phyloP scores from a whole-genome alignment of 345 rosid genomes.

The Eucalyptus fibrosa region DNA sequence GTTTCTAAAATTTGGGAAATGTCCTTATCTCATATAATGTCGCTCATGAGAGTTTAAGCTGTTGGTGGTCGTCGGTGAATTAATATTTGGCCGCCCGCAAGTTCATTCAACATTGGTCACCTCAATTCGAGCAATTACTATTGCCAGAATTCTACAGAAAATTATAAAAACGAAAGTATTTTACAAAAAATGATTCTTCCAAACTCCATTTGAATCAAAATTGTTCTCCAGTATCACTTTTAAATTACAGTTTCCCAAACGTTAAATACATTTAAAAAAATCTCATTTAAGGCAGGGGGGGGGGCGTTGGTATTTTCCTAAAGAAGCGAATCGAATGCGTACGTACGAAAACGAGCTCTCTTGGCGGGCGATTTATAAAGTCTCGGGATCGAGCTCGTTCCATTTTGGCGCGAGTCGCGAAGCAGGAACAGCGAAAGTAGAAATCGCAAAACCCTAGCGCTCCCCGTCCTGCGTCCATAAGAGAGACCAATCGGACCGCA shows the following conservation, averaged over 20 bases:
- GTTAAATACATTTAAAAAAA: too few species aligned
- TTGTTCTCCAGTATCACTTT: background rate
- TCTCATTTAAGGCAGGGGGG: background rate
- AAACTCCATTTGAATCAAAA: background rate
- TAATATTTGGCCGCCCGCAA: fast-evolving
- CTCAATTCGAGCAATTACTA: fast-evolving
- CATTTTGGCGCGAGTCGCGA: background rate
- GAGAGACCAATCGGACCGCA: background rate
- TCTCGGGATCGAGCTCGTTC: background rate
- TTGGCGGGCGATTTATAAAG: background rate
- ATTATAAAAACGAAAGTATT: too few species aligned
- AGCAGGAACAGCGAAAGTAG: background rate
- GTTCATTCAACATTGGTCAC: too few species aligned
- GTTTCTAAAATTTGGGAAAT: too few species aligned
- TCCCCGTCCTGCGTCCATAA: background rate
- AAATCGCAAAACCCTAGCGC: background rate
- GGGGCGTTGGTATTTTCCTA: too few species aligned
- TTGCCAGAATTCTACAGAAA: too few species aligned
- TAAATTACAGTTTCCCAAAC: background rate
- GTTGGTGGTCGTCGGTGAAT: fast-evolving
- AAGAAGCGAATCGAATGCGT: too few species aligned
- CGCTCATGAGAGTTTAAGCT: fast-evolving
- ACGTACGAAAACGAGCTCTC: background rate
- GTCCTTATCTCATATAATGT: background rate
- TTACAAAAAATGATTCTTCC: background rate